These are phyloP conservation scores for Gyromitra esculenta DNA, from an alignment of 2,329 filamentous ascomycete genomes.

Conservation along the genomic window DNA sequence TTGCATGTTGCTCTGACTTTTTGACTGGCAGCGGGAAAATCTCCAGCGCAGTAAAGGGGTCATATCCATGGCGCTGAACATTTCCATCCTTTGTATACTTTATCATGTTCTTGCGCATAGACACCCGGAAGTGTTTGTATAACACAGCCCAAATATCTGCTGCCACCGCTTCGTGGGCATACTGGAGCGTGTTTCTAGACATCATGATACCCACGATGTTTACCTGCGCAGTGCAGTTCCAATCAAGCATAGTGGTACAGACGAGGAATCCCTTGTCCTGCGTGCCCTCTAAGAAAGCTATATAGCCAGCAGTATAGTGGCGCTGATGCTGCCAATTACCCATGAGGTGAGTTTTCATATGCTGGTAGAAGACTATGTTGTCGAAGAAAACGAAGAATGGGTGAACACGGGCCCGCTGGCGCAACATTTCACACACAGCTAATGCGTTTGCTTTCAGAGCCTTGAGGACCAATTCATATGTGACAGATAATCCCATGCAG, in stretches of 20 bases:
- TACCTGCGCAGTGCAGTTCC: background rate
- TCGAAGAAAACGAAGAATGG: background rate
- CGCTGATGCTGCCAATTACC: background rate
- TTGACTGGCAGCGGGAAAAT: background rate
- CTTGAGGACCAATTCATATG: background rate
- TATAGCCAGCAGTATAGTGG: background rate
- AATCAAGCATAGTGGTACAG: background rate
- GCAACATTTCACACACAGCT: background rate
- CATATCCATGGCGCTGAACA: background rate
- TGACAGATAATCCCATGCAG: background rate
- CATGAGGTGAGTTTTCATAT: background rate
- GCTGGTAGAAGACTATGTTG: background rate
- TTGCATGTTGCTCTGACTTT: background rate
- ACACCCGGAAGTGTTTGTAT: background rate
- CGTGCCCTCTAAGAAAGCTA: background rate
- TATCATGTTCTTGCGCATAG: background rate
- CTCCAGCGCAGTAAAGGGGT: background rate
- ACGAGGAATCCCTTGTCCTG: too few relatives aligned
- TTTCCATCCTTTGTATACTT: background rate
- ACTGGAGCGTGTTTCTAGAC: background rate
- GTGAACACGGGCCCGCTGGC: background rate
- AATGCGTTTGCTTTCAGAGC: background rate
- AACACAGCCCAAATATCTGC: background rate
- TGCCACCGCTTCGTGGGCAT: background rate
- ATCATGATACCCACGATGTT: background rate